These are phyloP conservation scores for Podospora appendiculata DNA, from an alignment of 495 filamentous ascomycete species.

Conservation along the genomic window DNA sequence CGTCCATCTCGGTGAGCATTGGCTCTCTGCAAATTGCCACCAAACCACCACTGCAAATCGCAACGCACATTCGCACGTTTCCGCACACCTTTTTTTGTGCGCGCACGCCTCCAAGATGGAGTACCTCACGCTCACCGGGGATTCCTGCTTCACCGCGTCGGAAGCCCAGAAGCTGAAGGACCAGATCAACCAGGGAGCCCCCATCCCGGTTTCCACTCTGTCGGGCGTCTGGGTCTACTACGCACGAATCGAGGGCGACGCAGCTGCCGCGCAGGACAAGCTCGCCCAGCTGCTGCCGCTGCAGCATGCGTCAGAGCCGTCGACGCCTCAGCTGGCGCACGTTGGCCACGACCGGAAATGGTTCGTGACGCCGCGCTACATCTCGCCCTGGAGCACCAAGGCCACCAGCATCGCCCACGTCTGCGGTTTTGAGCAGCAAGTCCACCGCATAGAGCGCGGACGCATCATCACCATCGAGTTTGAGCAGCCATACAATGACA, in stretches of 20 bases:
- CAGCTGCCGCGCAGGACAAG: slow-evolving; percentile 22
- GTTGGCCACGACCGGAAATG: slow-evolving; percentile 30
- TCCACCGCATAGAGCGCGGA: slow-evolving; percentile 84
- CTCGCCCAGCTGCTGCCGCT: slow-evolving; percentile 36
- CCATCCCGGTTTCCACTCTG: slow-evolving; percentile 33
- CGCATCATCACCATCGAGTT: slow-evolving; percentile 61
- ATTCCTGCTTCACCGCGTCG: slow-evolving; percentile 42
- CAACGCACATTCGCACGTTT: no score
- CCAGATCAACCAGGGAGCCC: slow-evolving; percentile 35
- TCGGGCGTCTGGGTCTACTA: slow-evolving; percentile 47
- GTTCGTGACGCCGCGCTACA: slow-evolving; percentile 77
- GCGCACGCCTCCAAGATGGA: slow-evolving; percentile 13
- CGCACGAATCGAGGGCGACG: slow-evolving; percentile 31
- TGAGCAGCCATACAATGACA: slow-evolving; percentile 36
- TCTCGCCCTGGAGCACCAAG: slow-evolving; percentile 96
- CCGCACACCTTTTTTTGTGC: neutral
- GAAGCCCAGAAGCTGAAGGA: slow-evolving; percentile 43
- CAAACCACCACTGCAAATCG: neutral
- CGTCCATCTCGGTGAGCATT: slow-evolving; percentile 7
- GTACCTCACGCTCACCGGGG: slow-evolving; percentile 32
- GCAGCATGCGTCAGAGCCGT: slow-evolving; percentile 2
- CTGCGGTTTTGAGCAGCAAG: slow-evolving; percentile 65
- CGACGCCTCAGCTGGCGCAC: slow-evolving; percentile 15
- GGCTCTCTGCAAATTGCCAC: slow-evolving; percentile 10
- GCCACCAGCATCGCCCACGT: slow-evolving; percentile 89